Conservation (phyloP, 2,329 filamentous ascomycete genomes). For the Blastomyces silverae region DNA sequence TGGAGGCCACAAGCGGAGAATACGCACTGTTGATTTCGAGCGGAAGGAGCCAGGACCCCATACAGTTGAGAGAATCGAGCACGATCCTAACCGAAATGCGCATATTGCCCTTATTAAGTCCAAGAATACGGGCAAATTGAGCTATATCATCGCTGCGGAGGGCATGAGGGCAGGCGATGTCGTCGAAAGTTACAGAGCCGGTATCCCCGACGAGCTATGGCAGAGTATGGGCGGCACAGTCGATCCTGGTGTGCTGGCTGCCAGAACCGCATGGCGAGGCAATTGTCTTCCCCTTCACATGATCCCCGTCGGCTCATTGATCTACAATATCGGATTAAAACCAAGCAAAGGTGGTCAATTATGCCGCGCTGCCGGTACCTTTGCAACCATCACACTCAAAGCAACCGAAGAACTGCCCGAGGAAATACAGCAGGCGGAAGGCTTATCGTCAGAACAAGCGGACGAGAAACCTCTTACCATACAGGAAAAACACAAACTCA, state of each 20-base stretch:
- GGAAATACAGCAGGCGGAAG: constrained; percentile 18
- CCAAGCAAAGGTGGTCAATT: constrained; percentile 72
- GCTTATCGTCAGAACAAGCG: not conserved
- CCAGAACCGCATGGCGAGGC: constrained; percentile 86
- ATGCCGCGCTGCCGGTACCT: constrained; percentile 90
- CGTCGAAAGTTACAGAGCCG: constrained; percentile 83
- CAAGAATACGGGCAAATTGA: constrained; percentile 65
- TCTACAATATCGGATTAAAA: constrained; percentile 79
- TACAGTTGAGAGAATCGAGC: constrained; percentile 85
- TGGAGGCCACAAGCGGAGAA: constrained; percentile 84
- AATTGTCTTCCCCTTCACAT: constrained; percentile 95
- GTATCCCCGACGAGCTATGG: constrained; percentile 79
- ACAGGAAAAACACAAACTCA: constrained; percentile 38
- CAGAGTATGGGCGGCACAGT: constrained; percentile 86
- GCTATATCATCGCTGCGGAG: constrained; percentile 92
- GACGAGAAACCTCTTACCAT: constrained; percentile 33
- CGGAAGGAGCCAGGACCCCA: constrained; percentile 74
- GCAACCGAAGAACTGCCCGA: constrained; percentile 42
- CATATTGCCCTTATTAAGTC: constrained; percentile 84
- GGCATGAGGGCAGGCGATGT: constrained; percentile 86
- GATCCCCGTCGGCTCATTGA: constrained; percentile 86
- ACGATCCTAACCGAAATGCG: constrained; percentile 86
- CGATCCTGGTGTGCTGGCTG: constrained; percentile 91
- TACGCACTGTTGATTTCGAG: constrained; percentile 84
- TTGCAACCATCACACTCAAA: constrained; percentile 81